Percentiles rank a stretch among this genome's conserved stretches.
These are phyloP conservation scores for Boeremia exigua DNA, from an alignment of 2,329 filamentous ascomycete species.

Conservation along the genomic window DNA sequence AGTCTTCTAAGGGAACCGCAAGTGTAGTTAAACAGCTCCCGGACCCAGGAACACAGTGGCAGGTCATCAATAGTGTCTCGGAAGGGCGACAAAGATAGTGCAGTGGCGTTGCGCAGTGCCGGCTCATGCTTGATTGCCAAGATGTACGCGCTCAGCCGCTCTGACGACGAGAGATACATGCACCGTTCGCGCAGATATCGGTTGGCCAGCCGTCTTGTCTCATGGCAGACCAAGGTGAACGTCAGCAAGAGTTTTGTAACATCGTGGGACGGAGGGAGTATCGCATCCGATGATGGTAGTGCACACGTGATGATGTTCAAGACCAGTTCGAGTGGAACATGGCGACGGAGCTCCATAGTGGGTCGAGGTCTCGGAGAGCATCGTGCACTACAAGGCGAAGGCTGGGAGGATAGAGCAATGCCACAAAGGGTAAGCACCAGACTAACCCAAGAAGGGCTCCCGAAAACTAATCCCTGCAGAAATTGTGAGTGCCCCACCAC, in stretches of 20 bases:
- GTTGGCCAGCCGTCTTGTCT: slow-evolving; percentile 51
- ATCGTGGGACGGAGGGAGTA: slow-evolving; percentile 49
- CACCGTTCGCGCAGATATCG: slow-evolving; percentile 55
- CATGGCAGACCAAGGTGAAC: slow-evolving; percentile 53
- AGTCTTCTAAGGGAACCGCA: slow-evolving; percentile 53
- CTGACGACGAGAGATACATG: slow-evolving; percentile 52
- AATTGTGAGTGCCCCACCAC: slow-evolving; percentile 10
- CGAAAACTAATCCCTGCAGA: background rate
- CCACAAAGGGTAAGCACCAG: background rate
- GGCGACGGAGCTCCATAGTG: slow-evolving; percentile 10
- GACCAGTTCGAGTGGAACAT: slow-evolving; percentile 37
- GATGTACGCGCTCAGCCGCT: slow-evolving; percentile 35
- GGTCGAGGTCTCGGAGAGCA: slow-evolving; percentile 9
- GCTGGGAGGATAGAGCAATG: slow-evolving; percentile 7
- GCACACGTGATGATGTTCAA: slow-evolving; percentile 36
- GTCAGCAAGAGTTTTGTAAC: slow-evolving; percentile 55
- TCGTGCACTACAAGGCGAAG: background rate
- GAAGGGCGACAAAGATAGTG: slow-evolving; percentile 46
- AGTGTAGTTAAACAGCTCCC: slow-evolving; percentile 53
- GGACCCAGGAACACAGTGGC: slow-evolving; percentile 50
- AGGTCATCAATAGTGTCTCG: slow-evolving; percentile 51
- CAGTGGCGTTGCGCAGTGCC: slow-evolving; percentile 41
- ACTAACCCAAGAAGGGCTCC: slow-evolving; percentile 6
- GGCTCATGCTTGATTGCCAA: slow-evolving; percentile 23
- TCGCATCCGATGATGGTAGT: slow-evolving; percentile 23